phyloP scores from a whole-genome alignment of 768 basidiomycete species.

The Kwoniella mangroviensis region DNA sequence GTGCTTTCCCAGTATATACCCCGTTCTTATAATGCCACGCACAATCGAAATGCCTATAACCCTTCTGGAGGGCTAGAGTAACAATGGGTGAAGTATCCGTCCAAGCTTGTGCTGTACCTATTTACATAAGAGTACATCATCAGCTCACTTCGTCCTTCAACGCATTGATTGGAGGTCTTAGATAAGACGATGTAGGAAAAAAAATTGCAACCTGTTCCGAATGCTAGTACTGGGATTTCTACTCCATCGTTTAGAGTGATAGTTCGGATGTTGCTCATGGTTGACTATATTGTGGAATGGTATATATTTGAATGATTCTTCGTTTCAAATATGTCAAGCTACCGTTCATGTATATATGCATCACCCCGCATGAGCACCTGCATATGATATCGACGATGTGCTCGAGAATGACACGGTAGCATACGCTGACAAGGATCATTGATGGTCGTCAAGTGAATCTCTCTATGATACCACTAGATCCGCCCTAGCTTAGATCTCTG shows the following conservation, averaged over 20 bases:
- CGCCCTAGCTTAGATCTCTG: no score
- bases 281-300: background rate
- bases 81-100: constrained; percentile 31
- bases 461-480: no score
- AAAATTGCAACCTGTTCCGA: background rate
- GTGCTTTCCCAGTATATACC: constrained; percentile 28
- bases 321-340: background rate
- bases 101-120: background rate
- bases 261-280: background rate
- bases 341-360: background rate
- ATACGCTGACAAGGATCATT: no score
- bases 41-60: constrained; percentile 39
- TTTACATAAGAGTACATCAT: background rate
- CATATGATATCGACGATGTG: no score
- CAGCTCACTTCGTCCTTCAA: background rate
- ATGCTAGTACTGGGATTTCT: background rate
- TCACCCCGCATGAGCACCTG: no score
- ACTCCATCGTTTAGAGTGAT: background rate
- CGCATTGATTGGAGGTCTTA: no score
- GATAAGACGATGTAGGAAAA: no score
- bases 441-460: background rate
- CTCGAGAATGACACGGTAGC: no score
- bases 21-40: constrained; percentile 43
- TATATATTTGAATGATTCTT: no score
- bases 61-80: constrained; percentile 30